Percentiles rank a stretch among this genome's conserved stretches.
These are phyloP conservation scores for Skeletonema menzelii DNA, from an alignment of 108 stramenopile species.

Conservation along the genomic window DNA sequence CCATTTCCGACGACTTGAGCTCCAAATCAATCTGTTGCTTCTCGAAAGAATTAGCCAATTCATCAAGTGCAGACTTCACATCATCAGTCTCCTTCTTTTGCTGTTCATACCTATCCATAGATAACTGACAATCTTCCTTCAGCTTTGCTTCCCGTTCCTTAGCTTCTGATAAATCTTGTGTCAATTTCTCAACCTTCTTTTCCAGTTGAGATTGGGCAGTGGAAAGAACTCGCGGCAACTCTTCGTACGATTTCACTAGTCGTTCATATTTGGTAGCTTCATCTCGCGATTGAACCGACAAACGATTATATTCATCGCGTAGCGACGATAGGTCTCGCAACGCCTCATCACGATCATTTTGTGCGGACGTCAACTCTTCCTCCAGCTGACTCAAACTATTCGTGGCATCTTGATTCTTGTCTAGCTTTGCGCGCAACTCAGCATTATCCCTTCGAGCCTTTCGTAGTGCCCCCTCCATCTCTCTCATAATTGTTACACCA, in stretches of 20 bases:
- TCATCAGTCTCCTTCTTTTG: constrained; percentile 5
- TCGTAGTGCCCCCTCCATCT: constrained; percentile 27
- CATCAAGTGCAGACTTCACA: constrained; percentile 17
- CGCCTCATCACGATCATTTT: constrained; percentile 1
- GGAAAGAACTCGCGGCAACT: constrained; percentile 14
- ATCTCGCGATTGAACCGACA: not conserved
- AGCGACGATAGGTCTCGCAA: not conserved
- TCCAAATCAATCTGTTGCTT: constrained; percentile 15
- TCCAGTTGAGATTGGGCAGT: constrained; percentile 20
- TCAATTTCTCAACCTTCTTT: constrained; percentile 17
- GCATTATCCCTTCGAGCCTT: constrained; percentile 16
- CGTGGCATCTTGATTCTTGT: not conserved
- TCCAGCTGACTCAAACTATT: not conserved
- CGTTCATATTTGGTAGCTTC: constrained; percentile 1
- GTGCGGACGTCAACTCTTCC: constrained; percentile 1
- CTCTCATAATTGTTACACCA: constrained; percentile 36
- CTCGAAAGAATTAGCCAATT: constrained; percentile 23
- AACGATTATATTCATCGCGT: constrained; percentile 1
- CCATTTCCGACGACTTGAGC: constrained; percentile 8
- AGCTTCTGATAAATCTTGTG: constrained; percentile 3
- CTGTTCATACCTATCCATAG: constrained; percentile 5
- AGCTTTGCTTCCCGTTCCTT: constrained; percentile 13
- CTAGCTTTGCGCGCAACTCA: not conserved
- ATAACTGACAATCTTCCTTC: not conserved
- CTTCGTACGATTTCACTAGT: constrained; percentile 12